Evolutionary conservation across 2,329 filamentous ascomycete genomes (phyloP).

Genomic region (Ophiostoma sp.): DNA sequence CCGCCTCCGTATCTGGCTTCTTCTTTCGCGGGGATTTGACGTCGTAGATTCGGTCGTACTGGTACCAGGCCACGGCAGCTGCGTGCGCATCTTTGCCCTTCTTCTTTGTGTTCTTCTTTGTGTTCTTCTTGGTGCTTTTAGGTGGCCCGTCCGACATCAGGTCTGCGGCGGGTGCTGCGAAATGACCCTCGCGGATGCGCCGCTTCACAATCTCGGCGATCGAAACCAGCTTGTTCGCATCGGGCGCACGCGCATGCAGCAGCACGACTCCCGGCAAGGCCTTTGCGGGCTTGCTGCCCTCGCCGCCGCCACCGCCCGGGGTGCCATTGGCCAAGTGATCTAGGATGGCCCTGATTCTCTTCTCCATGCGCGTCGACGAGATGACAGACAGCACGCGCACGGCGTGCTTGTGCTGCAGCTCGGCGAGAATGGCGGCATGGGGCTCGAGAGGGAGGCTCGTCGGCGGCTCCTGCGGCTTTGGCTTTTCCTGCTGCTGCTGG

Average conservation of each 20-base stretch:
- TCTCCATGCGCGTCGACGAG: conserved; percentile 55
- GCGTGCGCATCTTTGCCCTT: background rate
- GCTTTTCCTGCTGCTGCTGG: conserved; percentile 29
- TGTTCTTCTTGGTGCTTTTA: background rate
- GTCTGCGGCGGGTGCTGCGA: background rate
- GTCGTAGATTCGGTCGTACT: conserved; percentile 54
- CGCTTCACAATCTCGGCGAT: conserved; percentile 61
- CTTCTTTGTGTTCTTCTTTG: background rate
- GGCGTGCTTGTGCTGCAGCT: conserved; percentile 44
- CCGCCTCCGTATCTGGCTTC: background rate
- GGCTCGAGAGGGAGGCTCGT: conserved; percentile 33
- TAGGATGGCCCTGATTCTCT: conserved; percentile 44
- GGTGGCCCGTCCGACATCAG: too few species aligned
- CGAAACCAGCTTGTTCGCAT: conserved; percentile 61
- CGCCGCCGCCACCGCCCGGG: conserved; percentile 23
- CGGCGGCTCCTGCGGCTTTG: conserved; percentile 20
- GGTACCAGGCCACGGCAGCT: conserved; percentile 40
- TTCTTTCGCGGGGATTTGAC: conserved; percentile 34
- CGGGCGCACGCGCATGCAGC: conserved; percentile 46
- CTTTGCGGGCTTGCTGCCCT: background rate
- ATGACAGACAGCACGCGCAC: conserved; percentile 51
- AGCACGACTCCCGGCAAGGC: conserved; percentile 39
- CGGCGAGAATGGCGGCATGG: conserved; percentile 40
- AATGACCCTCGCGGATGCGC: conserved; percentile 41
- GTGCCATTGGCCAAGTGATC: conserved; percentile 37